Conservation (phyloP, 1,139 yeast species). For the Candida sojae region DNA sequence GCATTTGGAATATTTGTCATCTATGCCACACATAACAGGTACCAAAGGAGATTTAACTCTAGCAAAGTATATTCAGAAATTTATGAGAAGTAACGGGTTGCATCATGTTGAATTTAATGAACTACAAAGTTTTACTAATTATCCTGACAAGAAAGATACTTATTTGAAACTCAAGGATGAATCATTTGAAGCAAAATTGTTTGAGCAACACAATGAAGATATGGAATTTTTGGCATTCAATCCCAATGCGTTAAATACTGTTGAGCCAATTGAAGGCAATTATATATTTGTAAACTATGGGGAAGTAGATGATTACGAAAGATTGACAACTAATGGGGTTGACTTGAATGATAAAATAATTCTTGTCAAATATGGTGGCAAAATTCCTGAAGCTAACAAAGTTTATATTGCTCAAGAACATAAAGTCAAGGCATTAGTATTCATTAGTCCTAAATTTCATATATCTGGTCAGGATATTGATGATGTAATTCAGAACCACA, state of each 20-base stretch:
- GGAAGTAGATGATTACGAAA: constrained; percentile 53
- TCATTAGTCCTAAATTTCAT: constrained; percentile 30
- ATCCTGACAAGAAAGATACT: constrained; percentile 35
- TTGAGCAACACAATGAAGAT: constrained; percentile 32
- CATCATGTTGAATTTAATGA: constrained; percentile 51
- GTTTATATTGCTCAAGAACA: constrained; percentile 31
- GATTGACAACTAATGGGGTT: constrained; percentile 37
- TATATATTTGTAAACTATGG: constrained; percentile 68
- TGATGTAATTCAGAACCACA: constrained; percentile 59
- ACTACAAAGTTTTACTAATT: constrained; percentile 60
- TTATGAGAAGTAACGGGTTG: constrained; percentile 60
- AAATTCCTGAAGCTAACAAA: constrained; percentile 39
- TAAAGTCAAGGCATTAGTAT: constrained; percentile 39
- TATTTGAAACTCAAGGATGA: constrained; percentile 37
- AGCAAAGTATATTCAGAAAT: constrained; percentile 62
- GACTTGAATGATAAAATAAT: constrained; percentile 49
- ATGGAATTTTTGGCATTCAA: constrained; percentile 56
- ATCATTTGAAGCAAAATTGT: constrained; percentile 39
- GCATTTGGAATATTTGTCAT: constrained; percentile 72
- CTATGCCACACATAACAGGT: constrained; percentile 87
- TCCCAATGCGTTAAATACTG: constrained; percentile 58
- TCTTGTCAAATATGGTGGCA: constrained; percentile 62
- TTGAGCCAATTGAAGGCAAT: constrained; percentile 52
- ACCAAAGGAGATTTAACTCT: constrained; percentile 79
- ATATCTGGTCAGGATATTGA: constrained; percentile 20